Evolutionary conservation across 2,329 filamentous ascomycete genomes (phyloP).

Genomic region (Alternaria solani): DNA sequence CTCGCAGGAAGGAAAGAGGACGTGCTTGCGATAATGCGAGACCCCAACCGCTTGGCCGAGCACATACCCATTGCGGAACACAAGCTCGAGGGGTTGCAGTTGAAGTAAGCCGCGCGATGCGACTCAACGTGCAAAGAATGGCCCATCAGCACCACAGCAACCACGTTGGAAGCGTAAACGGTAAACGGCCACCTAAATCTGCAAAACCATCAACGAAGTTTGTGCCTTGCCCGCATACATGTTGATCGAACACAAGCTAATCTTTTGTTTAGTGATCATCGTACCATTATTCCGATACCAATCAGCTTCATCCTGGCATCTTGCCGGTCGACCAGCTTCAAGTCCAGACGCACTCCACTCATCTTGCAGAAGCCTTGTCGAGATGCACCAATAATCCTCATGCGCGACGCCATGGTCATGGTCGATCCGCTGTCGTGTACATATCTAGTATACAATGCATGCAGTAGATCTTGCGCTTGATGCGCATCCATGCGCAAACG

Average conservation of each 20-base stretch:
- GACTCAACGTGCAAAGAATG: neutral
- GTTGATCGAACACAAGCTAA: neutral
- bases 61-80: slow-evolving; percentile 73
- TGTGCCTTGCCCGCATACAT: neutral
- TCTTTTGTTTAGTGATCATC: neutral
- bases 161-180: neutral
- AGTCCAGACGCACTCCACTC: neutral
- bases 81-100: slow-evolving; percentile 64
- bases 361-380: neutral
- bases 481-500: neutral
- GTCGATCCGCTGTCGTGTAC: neutral
- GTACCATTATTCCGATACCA: neutral
- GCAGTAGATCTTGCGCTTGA: neutral
- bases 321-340: neutral
- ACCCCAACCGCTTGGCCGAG: slow-evolving; percentile 73
- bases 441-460: neutral
- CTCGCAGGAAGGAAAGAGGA: slow-evolving; percentile 70
- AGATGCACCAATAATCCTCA: neutral
- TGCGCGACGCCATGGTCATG: neutral
- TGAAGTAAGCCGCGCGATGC: slow-evolving; percentile 37
- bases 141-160: neutral
- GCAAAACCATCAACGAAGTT: neutral
- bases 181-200: neutral
- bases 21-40: slow-evolving; percentile 76
- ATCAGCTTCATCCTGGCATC: neutral